Conservation (phyloP, 2,329 filamentous ascomycete species). For the Dendryphion nanum region DNA sequence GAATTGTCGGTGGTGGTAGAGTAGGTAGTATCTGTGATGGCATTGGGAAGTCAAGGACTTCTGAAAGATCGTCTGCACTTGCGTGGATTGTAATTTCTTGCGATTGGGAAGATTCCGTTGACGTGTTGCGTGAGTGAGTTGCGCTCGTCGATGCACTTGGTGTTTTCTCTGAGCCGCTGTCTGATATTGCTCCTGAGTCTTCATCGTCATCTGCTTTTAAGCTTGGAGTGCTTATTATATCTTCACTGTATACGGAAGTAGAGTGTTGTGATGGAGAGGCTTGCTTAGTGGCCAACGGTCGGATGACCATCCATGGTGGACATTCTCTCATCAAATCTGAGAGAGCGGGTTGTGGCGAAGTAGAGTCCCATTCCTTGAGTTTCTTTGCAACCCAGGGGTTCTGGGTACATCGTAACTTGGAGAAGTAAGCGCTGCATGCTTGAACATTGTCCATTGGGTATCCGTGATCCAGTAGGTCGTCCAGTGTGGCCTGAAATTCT, state of each 20-base stretch:
- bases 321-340: conserved; percentile 29
- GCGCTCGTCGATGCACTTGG: conserved; percentile 16
- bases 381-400: conserved; percentile 37
- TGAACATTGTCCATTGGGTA: conserved; percentile 33
- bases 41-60: conserved; percentile 16
- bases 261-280: conserved; percentile 12
- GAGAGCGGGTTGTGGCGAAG: conserved; percentile 18
- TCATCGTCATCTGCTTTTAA: conserved; percentile 20
- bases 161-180: conserved; percentile 13
- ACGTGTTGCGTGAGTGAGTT: not conserved
- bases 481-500: conserved; percentile 30
- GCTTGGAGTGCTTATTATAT: conserved; percentile 3
- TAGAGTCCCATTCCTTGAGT: conserved; percentile 30
- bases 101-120: conserved; percentile 12
- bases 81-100: conserved; percentile 32
- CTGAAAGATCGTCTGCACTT: conserved; percentile 22
- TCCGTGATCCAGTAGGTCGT: conserved; percentile 34
- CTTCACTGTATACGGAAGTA: conserved; percentile 9
- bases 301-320: conserved; percentile 31
- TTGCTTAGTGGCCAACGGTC: conserved; percentile 20
- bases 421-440: conserved; percentile 39
- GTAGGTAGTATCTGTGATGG: conserved; percentile 1
- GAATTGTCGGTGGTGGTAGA: conserved; percentile 5
- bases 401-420: conserved; percentile 36
- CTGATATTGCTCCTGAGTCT: conserved; percentile 20